Evolutionary conservation across 495 filamentous ascomycete genomes (phyloP).

Genomic region (Penicillium robsamsonii): DNA sequence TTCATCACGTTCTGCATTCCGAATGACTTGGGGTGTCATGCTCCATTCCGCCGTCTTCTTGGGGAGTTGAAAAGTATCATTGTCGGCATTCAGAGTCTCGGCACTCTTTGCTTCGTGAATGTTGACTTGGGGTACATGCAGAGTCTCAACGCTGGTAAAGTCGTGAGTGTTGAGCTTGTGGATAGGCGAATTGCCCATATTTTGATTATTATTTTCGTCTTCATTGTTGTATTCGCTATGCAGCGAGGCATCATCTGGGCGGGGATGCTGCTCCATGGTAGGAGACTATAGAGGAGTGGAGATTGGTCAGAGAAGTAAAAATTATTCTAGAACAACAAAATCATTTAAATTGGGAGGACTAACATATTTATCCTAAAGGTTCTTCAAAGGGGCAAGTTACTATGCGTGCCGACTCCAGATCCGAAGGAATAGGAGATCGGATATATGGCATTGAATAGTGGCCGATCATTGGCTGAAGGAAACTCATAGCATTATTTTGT

Average conservation of each 20-base stretch:
- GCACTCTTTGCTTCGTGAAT: constrained; percentile 15
- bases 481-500: background rate
- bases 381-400: background rate
- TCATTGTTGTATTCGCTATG: constrained; percentile 4
- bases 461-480: background rate
- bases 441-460: background rate
- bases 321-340: background rate
- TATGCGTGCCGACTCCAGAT: constrained; percentile 5
- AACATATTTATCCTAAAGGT: constrained; percentile 11
- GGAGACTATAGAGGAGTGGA: constrained; percentile 12
- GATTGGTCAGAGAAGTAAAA: background rate
- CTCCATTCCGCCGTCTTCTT: constrained; percentile 36
- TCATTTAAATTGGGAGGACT: background rate
- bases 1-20: constrained; percentile 38
- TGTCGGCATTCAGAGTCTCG: constrained; percentile 14
- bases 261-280: constrained; percentile 12
- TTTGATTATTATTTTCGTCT: constrained; percentile 1
- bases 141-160: constrained; percentile 13
- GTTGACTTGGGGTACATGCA: constrained; percentile 15
- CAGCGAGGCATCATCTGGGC: constrained; percentile 7
- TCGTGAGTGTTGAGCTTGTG: constrained; percentile 9
- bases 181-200: background rate
- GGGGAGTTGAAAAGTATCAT: background rate
- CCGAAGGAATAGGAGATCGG: constrained; percentile 4
- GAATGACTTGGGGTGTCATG: constrained; percentile 44